Percentiles rank a stretch among this genome's conserved stretches.
phyloP scores from a whole-genome alignment of 345 rosid species.

The Raphanus raphanistrum region DNA sequence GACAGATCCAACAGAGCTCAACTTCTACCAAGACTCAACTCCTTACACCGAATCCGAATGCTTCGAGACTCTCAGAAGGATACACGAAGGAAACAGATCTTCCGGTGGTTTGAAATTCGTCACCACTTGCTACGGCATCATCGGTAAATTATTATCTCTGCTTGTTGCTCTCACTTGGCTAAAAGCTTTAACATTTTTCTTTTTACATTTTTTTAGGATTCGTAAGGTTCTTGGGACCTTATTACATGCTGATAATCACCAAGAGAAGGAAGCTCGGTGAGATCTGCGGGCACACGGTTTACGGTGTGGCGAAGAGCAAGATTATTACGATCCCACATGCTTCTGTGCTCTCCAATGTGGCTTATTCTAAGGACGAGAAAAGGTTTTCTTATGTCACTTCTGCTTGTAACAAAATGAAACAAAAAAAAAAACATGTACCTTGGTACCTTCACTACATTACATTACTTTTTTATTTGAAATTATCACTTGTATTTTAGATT shows the following conservation, averaged over 20 bases:
- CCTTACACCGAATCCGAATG: slow-evolving; percentile 70
- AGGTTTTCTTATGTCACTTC: slow-evolving; percentile 94
- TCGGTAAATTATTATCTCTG: slow-evolving; percentile 46
- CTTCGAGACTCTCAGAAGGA: slow-evolving; percentile 58
- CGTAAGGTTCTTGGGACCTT: slow-evolving; percentile 86
- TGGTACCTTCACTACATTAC: slow-evolving; percentile 47
- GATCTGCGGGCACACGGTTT: slow-evolving; percentile 74
- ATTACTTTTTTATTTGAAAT: slow-evolving; percentile 7
- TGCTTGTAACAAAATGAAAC: slow-evolving; percentile 68
- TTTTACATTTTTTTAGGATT: slow-evolving; percentile 53
- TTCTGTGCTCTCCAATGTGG: slow-evolving; percentile 70
- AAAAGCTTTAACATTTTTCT: too few species aligned
- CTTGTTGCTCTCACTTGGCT: too few species aligned
- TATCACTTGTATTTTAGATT: slow-evolving; percentile 42
- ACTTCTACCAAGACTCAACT: slow-evolving; percentile 62
- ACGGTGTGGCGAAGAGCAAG: slow-evolving; percentile 68
- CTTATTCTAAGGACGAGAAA: slow-evolving; percentile 92
- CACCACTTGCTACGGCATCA: slow-evolving; percentile 77
- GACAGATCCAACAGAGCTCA: slow-evolving; percentile 64
- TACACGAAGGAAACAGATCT: slow-evolving; percentile 77
- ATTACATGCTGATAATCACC: slow-evolving; percentile 89
- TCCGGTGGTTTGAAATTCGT: slow-evolving; percentile 87
- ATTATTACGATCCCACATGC: slow-evolving; percentile 72
- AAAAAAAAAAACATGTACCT: slow-evolving; percentile 47
- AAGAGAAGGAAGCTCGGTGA: slow-evolving; percentile 85